A percentile compares a stretch with the other conserved stretches of the same genome.
Evolutionary conservation across 2,329 filamentous ascomycete genomes (phyloP).

Genomic region (Penicillium fuscoglaucum): DNA sequence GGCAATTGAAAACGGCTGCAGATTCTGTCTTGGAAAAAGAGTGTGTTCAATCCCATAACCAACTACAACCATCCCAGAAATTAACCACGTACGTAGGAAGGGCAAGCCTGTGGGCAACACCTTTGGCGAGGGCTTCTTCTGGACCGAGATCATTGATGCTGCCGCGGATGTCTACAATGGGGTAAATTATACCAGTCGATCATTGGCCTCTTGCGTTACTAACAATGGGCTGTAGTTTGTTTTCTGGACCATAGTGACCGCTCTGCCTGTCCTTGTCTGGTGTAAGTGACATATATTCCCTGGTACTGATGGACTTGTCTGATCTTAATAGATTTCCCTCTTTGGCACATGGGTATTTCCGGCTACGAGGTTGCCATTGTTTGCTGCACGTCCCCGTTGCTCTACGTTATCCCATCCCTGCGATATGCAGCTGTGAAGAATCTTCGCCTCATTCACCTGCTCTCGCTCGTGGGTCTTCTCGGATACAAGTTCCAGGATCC

Average conservation of each 20-base stretch:
- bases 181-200: slow-evolving; percentile 50
- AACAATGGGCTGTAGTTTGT: slow-evolving; percentile 63
- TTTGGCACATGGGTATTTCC: slow-evolving; percentile 99
- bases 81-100: slow-evolving; percentile 59
- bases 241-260: slow-evolving; percentile 94
- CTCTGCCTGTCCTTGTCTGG: slow-evolving; percentile 86
- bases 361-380: slow-evolving; percentile 91
- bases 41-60: slow-evolving; percentile 55
- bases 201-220: slow-evolving; percentile 18
- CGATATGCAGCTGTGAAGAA: slow-evolving; percentile 69
- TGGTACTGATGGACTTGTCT: slow-evolving; percentile 10
- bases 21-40: slow-evolving; percentile 66
- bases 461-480: slow-evolving; percentile 74
- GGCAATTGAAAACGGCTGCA: slow-evolving; percentile 51
- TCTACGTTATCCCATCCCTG: slow-evolving; percentile 70
- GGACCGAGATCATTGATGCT: slow-evolving; percentile 73
- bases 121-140: slow-evolving; percentile 71
- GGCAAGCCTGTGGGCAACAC: slow-evolving; percentile 70
- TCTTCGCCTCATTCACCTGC: slow-evolving; percentile 68
- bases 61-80: slow-evolving; percentile 11
- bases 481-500: slow-evolving; percentile 76
- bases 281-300: slow-evolving; percentile 59
- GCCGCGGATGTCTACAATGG: slow-evolving; percentile 89
- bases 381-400: slow-evolving; percentile 74
- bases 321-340: slow-evolving; percentile 70